Evolutionary conservation across 768 basidiomycete species (phyloP).

Genomic region (Mycena haematopus): DNA sequence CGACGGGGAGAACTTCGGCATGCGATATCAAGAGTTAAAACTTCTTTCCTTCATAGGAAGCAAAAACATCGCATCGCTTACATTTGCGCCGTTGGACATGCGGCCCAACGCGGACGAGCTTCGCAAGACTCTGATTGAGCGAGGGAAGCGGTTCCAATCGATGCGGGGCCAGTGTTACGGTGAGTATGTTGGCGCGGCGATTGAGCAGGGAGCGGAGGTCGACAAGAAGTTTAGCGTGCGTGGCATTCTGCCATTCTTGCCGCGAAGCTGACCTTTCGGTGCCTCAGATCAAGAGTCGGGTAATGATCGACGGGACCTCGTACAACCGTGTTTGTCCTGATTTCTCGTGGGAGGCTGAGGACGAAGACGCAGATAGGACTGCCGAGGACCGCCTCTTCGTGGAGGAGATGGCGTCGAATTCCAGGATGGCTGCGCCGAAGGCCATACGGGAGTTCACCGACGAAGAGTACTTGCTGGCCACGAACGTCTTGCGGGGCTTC

Average conservation of each 20-base stretch:
- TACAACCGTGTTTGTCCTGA: conserved; percentile 19
- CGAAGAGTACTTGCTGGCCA: too few species aligned
- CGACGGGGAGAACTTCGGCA: conserved; percentile 25
- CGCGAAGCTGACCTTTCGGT: neutral
- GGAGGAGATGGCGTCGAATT: conserved; percentile 1
- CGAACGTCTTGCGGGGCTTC: too few species aligned
- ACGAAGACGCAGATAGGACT: conserved; percentile 10
- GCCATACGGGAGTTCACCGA: too few species aligned
- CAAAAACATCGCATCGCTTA: conserved; percentile 6
- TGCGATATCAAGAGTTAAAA: conserved; percentile 2
- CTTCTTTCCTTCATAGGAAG: conserved; percentile 20
- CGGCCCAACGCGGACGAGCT: conserved; percentile 69
- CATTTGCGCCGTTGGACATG: conserved; percentile 53
- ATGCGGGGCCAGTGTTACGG: conserved; percentile 24
- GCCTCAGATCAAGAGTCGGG: conserved; percentile 19
- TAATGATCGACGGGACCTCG: conserved; percentile 18
- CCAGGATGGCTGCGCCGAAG: too few species aligned
- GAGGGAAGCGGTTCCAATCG: conserved; percentile 20
- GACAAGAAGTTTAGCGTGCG: conserved; percentile 22
- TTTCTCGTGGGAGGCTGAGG: conserved; percentile 16
- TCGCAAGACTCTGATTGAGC: conserved; percentile 49
- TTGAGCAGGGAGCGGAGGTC: conserved; percentile 8
- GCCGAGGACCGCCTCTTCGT: conserved; percentile 21
- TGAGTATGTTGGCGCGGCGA: conserved; percentile 25
- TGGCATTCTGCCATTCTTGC: neutral